Evolutionary conservation across 345 rosid species (phyloP).

Genomic region (Kernera saxatilis): DNA sequence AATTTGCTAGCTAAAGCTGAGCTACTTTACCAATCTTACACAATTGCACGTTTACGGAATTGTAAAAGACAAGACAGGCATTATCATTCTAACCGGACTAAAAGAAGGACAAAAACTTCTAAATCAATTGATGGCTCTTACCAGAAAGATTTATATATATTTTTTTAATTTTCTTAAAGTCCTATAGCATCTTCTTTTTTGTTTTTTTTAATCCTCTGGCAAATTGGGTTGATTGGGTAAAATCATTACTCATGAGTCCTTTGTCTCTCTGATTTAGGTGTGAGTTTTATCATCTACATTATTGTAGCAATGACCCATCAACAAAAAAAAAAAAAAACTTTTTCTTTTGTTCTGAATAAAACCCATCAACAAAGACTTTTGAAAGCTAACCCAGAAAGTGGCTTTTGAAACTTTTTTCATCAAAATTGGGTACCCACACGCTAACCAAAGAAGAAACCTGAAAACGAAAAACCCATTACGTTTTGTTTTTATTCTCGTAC

Average conservation of each 20-base stretch:
- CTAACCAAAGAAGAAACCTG: constrained; percentile 25
- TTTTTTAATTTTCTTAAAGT: neutral
- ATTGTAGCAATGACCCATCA: constrained; percentile 27
- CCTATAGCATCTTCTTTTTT: neutral
- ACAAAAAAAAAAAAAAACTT: neutral
- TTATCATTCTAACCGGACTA: constrained; percentile 16
- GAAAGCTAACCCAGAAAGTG: constrained; percentile 28
- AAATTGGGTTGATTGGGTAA: constrained; percentile 12
- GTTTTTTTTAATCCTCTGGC: neutral
- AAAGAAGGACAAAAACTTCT: neutral
- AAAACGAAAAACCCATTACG: constrained; percentile 1
- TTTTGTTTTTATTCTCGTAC: neutral
- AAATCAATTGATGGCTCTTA: constrained; percentile 9
- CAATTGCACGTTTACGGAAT: constrained; percentile 28
- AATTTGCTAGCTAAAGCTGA: constrained; percentile 29
- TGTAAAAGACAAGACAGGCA: constrained; percentile 26
- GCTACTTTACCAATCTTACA: constrained; percentile 32
- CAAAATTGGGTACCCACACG: constrained; percentile 28
- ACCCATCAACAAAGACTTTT: constrained; percentile 26
- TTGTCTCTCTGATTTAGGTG: constrained; percentile 15
- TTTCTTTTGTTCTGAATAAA: neutral
- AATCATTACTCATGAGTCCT: constrained; percentile 12
- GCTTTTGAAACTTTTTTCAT: constrained; percentile 23
- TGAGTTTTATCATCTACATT: constrained; percentile 19
- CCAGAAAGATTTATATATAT: constrained; percentile 10